A percentile compares a stretch with the other conserved stretches of the same genome.
These are phyloP conservation scores for Talaromyces sp. DNA, from an alignment of 2,329 filamentous ascomycete genomes.

Conservation along the genomic window DNA sequence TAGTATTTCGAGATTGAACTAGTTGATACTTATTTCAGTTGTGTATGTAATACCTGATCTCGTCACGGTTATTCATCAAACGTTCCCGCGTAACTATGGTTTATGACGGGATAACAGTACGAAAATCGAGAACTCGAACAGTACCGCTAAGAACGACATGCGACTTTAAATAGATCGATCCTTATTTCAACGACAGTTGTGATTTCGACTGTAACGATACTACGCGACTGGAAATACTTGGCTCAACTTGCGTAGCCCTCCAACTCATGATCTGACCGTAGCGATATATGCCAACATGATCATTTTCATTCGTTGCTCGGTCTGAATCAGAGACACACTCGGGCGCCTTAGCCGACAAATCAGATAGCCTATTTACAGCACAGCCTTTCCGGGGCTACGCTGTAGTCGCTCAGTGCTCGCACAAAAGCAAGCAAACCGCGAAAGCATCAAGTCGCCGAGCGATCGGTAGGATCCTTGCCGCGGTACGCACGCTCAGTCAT, in stretches of 20 bases:
- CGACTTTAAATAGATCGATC: slow-evolving; percentile 2
- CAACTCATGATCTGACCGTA: neutral
- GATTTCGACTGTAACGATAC: neutral
- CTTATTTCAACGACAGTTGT: slow-evolving; percentile 7
- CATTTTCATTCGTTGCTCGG: neutral
- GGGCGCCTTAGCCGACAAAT: slow-evolving; percentile 15
- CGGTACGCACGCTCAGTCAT: neutral
- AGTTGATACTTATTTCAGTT: slow-evolving; percentile 15
- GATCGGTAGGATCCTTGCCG: neutral
- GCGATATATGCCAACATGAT: neutral
- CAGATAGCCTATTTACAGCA: neutral
- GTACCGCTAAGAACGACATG: slow-evolving; percentile 14
- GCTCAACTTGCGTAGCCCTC: neutral
- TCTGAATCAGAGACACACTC: neutral
- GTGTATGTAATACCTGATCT: slow-evolving; percentile 16
- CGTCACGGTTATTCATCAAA: slow-evolving; percentile 14
- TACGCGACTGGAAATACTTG: neutral
- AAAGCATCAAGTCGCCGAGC: neutral
- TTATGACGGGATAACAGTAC: slow-evolving; percentile 1
- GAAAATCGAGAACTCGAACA: neutral
- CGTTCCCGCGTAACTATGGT: slow-evolving; percentile 7
- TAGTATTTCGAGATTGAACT: slow-evolving; percentile 18
- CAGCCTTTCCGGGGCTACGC: slow-evolving; percentile 5
- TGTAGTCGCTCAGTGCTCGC: neutral
- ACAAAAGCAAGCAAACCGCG: neutral